Evolutionary conservation across 805 yeast species (phyloP).

Genomic region (Candida yuanshanica): DNA sequence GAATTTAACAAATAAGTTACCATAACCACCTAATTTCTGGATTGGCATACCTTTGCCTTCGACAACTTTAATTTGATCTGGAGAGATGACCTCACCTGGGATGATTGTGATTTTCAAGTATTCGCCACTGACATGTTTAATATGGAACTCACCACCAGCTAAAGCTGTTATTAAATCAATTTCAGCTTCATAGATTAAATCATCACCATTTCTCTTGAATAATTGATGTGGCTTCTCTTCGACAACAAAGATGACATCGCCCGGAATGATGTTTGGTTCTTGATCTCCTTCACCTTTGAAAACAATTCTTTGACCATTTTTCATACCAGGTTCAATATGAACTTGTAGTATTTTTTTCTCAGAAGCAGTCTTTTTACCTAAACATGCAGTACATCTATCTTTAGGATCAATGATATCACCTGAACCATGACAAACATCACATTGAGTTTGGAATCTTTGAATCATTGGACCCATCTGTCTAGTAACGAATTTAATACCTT

Average conservation of each 20-base stretch:
- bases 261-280: constrained; percentile 90
- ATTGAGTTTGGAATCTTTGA: constrained; percentile 92
- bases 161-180: constrained; percentile 90
- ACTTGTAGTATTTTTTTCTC: constrained; percentile 94
- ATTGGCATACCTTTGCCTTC: constrained; percentile 98
- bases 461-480: constrained; percentile 99
- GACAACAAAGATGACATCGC: constrained; percentile 90
- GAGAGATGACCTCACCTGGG: constrained; percentile 91
- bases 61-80: constrained; percentile 74
- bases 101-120: constrained; percentile 75
- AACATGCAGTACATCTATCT: constrained; percentile 83
- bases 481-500: constrained; percentile 85
- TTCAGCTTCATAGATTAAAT: constrained; percentile 78
- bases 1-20: constrained; percentile 83
- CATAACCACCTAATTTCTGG: constrained; percentile 79
- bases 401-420: constrained; percentile 85
- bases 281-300: constrained; percentile 98
- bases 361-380: constrained; percentile 78
- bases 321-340: constrained; percentile 96
- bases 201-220: constrained; percentile 86
- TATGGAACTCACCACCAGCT: constrained; percentile 89
- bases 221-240: constrained; percentile 83
- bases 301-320: constrained; percentile 82
- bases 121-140: constrained; percentile 90
- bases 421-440: constrained; percentile 88